Base-by-base conservation (phyloP, 2,329 filamentous ascomycete genomes). In the Neofusicoccum parvum region DNA sequence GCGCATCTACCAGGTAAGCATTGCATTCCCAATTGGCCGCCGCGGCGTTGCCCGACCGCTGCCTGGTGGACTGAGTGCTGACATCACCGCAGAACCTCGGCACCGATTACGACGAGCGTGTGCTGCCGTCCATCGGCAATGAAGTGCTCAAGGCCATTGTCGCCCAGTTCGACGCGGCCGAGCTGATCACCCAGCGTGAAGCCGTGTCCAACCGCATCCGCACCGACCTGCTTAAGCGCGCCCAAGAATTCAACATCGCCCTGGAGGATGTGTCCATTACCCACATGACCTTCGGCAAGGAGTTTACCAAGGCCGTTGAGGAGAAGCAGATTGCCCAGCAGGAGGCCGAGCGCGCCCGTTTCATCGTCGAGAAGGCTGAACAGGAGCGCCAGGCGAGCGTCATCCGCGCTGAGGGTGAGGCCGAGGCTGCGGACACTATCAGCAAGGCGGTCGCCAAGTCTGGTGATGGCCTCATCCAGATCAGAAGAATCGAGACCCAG, bases 291-390 rank as follows among this genome's bases (percentile, higher is more conserved):
- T 99, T 99, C 78, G 95, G 95, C 72, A 94, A 94, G 80, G 95
- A 99, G 82, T 99, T 99, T 86, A 99, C 95, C 68, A 92, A 92
- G 80, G 95, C 95, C 70, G 95, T 99, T 74, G 95, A 99, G 84
- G 95, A 99, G 88, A 99, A 99, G 89, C 95, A 99, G 86, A 99
- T 99, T 79, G 95, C 95, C 65, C 95, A 99, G 83, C 95, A 99
- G 82, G 95, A 99, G 77, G 95, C 95, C 69, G 95, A 99, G 86
- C 88, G 95, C 70, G 95, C 95, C 56, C 88, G 95, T 71, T 99
- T 99, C 85, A 96, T 99, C 72, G 95, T 99, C 78, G 95, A 99
- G 87, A 92, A 92, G 80, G 95, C 95, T 67, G 95, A 99, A 87
- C 95, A 99, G 85, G 95, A 99, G 84, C 87, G 95, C 74, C 95